Evolutionary conservation across 2,329 filamentous ascomycete genomes (phyloP).

Genomic region (Cytospora chrysosperma): DNA sequence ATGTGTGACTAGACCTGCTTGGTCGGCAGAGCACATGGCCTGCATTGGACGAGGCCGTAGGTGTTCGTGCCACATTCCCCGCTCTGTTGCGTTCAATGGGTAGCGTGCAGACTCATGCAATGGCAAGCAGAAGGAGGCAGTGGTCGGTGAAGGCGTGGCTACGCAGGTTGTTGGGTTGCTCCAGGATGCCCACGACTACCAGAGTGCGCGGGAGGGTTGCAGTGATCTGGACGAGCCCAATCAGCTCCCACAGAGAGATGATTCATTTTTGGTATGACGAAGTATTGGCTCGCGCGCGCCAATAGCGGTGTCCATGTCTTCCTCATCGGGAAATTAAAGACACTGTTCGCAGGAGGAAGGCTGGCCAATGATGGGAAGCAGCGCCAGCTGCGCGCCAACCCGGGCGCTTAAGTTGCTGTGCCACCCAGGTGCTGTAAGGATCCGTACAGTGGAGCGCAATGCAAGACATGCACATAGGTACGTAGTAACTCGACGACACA

Average conservation of each 20-base stretch:
- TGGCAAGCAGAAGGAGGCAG: conserved; percentile 2
- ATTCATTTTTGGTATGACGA: conserved; percentile 9
- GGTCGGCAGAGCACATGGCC: conserved; percentile 9
- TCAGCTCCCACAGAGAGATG: conserved; percentile 12
- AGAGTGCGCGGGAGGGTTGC: conserved; percentile 20
- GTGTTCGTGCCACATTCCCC: neutral
- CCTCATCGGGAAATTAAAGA: conserved; percentile 5
- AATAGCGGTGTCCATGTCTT: conserved; percentile 17
- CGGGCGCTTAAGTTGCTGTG: conserved; percentile 24
- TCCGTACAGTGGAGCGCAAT: conserved; percentile 3
- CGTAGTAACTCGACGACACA: neutral
- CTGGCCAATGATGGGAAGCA: conserved; percentile 20
- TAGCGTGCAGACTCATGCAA: conserved; percentile 20
- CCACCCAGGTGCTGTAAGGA: conserved; percentile 10
- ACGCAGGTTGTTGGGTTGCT: neutral
- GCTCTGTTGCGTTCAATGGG: conserved; percentile 1
- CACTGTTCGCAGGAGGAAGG: neutral
- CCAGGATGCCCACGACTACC: conserved; percentile 19
- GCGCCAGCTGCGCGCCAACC: conserved; percentile 8
- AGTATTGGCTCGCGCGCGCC: conserved; percentile 26
- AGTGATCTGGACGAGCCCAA: conserved; percentile 13
- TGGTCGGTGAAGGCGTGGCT: neutral
- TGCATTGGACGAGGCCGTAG: conserved; percentile 19
- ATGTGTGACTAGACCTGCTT: conserved; percentile 23
- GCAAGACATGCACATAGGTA: conserved; percentile 7